A percentile compares a stretch with the other conserved stretches of the same genome.
phyloP scores from a whole-genome alignment of 2,329 filamentous ascomycete species.

The Pyrenophora tritici-repentis region DNA sequence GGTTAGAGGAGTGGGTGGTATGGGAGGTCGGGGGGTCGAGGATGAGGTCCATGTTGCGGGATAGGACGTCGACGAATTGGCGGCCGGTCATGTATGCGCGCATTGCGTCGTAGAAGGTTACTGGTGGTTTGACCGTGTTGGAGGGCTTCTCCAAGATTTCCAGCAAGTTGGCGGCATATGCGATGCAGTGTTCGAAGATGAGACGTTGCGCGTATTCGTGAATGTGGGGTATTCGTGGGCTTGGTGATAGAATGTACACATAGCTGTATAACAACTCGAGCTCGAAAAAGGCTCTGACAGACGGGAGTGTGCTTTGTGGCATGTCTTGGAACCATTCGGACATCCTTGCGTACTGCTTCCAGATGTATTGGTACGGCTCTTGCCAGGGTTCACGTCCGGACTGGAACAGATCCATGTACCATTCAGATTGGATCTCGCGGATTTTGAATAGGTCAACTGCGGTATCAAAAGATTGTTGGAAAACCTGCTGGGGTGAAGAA shows the following conservation, averaged over 20 bases:
- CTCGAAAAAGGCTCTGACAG: conserved; percentile 77
- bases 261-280: conserved; percentile 90
- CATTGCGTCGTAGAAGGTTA: conserved; percentile 87
- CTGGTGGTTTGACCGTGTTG: conserved; percentile 65
- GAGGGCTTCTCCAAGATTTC: conserved; percentile 62
- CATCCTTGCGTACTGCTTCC: conserved; percentile 77
- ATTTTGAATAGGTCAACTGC: conserved; percentile 81
- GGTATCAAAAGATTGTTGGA: conserved; percentile 65
- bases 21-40: conserved; percentile 50
- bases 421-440: conserved; percentile 81
- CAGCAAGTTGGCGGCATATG: conserved; percentile 78
- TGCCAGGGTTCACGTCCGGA: conserved; percentile 70
- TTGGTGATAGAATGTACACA: conserved; percentile 85
- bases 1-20: conserved; percentile 45
- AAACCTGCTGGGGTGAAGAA: conserved; percentile 56
- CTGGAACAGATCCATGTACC: conserved; percentile 89
- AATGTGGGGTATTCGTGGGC: conserved; percentile 71
- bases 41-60: conserved; percentile 57
- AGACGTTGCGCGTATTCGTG: conserved; percentile 77
- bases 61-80: conserved; percentile 62
- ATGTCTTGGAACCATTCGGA: conserved; percentile 81
- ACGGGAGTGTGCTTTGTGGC: conserved; percentile 65
- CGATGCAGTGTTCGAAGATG: conserved; percentile 83
- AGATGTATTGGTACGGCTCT: conserved; percentile 72
- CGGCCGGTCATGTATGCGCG: conserved; percentile 74